Evolutionary conservation across 441 rosid genomes (phyloP).

Genomic region (Breynia disticha): DNA sequence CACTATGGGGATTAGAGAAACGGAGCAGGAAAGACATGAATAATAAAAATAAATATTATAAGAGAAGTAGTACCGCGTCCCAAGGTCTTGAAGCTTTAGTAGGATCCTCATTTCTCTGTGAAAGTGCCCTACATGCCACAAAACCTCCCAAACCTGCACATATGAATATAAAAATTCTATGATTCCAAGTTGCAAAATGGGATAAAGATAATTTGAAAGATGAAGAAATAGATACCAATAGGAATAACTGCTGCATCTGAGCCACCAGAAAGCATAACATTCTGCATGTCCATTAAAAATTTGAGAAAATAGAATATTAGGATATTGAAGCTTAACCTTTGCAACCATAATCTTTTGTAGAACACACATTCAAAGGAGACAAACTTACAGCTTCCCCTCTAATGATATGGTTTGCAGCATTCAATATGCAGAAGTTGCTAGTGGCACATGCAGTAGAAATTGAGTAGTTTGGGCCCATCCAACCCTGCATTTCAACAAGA

Average conservation of each 20-base stretch:
- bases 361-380: neutral
- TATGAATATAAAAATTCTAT: conserved; percentile 1
- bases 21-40: neutral
- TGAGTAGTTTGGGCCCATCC: conserved; percentile 99
- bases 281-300: conserved; percentile 38
- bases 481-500: conserved; percentile 48
- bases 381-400: conserved; percentile 94
- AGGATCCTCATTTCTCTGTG: conserved; percentile 81
- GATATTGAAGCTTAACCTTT: neutral
- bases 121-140: conserved; percentile 83
- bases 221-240: conserved; percentile 42
- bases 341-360: too few species aligned
- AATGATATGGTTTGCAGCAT: conserved; percentile 86
- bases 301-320: conserved; percentile 4
- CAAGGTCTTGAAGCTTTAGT: conserved; percentile 95
- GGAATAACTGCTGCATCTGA: conserved; percentile 91
- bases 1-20: too few species aligned
- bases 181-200: conserved; percentile 6
- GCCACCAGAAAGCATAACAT: conserved; percentile 96
- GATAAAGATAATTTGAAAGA: conserved; percentile 11
- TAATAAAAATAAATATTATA: neutral
- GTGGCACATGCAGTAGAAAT: conserved; percentile 97
- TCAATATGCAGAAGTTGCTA: conserved; percentile 82
- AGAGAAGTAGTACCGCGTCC: conserved; percentile 49
- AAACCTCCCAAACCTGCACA: conserved; percentile 88